Evolutionary conservation across 805 yeast genomes (phyloP).

Genomic region (Kluyveromyces lactis): DNA sequence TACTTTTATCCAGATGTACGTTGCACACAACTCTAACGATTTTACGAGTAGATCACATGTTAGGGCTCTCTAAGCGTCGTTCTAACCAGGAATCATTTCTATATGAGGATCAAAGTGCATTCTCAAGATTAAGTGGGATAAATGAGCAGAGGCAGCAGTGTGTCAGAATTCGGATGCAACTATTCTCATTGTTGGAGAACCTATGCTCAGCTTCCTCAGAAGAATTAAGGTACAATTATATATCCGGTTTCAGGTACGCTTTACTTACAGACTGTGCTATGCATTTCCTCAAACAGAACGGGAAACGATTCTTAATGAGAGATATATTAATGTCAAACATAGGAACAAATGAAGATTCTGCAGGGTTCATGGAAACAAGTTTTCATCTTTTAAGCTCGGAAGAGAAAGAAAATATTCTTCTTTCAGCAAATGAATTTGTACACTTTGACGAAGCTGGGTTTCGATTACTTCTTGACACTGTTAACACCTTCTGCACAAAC

Average conservation of each 20-base stretch:
- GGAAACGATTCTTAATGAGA: slow-evolving; percentile 1
- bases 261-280: slow-evolving; percentile 1
- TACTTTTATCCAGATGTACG: not conserved
- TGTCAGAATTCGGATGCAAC: not conserved
- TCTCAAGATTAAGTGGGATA: not conserved
- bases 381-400: not conserved
- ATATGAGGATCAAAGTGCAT: not conserved
- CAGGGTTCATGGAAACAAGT: slow-evolving; percentile 2
- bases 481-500: not conserved
- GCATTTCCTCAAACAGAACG: slow-evolving; percentile 3
- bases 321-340: slow-evolving; percentile 2
- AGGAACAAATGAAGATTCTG: not conserved
- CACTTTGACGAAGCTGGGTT: not conserved
- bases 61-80: not conserved
- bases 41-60: slow-evolving; percentile 2
- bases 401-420: slow-evolving; percentile 3
- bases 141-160: not conserved
- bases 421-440: slow-evolving; percentile 1
- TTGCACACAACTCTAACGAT: not conserved
- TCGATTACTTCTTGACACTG: not conserved
- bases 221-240: slow-evolving; percentile 2
- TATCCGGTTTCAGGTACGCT: slow-evolving; percentile 3
- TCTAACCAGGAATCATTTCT: slow-evolving; percentile 1
- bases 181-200: not conserved
- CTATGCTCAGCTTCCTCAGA: slow-evolving; percentile 1